Conservation (phyloP, 2,329 filamentous ascomycete species). For the Didymosphaeria variabile region DNA sequence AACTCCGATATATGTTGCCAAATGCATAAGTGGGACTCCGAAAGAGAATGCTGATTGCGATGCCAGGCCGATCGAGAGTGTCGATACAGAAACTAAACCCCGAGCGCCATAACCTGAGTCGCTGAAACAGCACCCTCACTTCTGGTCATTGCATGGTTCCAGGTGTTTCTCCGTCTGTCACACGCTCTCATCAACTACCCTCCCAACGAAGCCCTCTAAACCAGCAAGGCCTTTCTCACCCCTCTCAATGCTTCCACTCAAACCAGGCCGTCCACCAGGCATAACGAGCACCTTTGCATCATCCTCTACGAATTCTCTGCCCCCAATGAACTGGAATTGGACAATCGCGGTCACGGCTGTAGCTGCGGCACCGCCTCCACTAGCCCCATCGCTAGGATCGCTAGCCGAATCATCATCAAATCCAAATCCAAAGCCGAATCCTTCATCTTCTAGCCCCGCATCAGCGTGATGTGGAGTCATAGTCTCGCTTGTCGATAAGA, state of each 20-base stretch:
- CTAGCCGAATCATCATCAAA: slow-evolving; percentile 57
- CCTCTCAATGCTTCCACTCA: slow-evolving; percentile 63
- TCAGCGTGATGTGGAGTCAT: slow-evolving; percentile 23
- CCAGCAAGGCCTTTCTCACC: slow-evolving; percentile 62
- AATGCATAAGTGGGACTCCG: too few species aligned
- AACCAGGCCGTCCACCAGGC: slow-evolving; percentile 72
- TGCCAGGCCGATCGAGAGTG: too few species aligned
- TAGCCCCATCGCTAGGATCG: slow-evolving; percentile 39
- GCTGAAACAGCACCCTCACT: too few species aligned
- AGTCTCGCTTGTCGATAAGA: slow-evolving; percentile 32
- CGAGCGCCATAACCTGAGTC: too few species aligned
- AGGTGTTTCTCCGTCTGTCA: background rate
- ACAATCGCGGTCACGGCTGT: slow-evolving; percentile 61
- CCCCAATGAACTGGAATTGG: slow-evolving; percentile 73
- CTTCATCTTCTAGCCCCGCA: slow-evolving; percentile 45
- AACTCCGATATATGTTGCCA: too few species aligned
- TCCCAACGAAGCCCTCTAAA: slow-evolving; percentile 77
- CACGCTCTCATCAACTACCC: slow-evolving; percentile 53
- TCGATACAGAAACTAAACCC: too few species aligned
- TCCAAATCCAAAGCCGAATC: slow-evolving; percentile 67
- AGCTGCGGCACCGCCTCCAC: slow-evolving; percentile 37
- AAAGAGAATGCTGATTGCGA: too few species aligned
- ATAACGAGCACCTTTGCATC: slow-evolving; percentile 75
- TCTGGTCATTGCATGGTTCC: too few species aligned
- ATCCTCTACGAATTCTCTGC: slow-evolving; percentile 76